Evolutionary conservation across 176 grass and related monocot species (phyloP).

Genomic region (Saccharum officinarum): DNA sequence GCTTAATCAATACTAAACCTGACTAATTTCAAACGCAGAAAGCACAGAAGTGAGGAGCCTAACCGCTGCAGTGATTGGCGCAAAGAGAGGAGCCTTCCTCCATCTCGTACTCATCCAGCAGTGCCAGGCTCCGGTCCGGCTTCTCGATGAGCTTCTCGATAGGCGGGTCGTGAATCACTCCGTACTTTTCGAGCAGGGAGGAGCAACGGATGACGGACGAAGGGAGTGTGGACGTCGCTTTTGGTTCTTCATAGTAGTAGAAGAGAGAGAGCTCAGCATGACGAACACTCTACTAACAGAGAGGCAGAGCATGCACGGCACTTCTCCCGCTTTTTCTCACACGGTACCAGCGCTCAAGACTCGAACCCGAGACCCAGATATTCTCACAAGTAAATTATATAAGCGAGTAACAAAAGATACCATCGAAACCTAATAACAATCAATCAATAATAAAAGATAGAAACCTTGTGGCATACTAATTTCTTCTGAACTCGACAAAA

Average conservation of each 20-base stretch:
- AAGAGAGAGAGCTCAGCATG: too few species aligned
- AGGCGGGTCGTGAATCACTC: too few species aligned
- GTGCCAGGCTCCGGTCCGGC: constrained; percentile 44
- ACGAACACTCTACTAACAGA: neutral
- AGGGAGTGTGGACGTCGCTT: too few species aligned
- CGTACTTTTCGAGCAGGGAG: too few species aligned
- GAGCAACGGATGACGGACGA: too few species aligned
- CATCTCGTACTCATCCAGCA: constrained; percentile 69
- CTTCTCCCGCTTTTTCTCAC: neutral
- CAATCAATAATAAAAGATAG: neutral
- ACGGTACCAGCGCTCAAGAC: neutral
- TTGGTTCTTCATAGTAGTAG: too few species aligned
- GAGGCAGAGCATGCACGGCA: neutral
- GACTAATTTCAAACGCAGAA: neutral
- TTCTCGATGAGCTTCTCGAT: constrained; percentile 21
- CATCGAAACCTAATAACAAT: neutral
- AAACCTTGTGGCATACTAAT: neutral
- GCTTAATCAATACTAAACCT: neutral
- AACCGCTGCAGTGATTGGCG: constrained; percentile 72
- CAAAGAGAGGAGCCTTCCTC: constrained; percentile 59
- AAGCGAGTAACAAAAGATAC: neutral
- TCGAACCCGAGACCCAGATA: neutral
- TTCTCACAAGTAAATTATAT: neutral
- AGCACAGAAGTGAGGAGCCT: neutral
- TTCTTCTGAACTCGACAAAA: neutral